phyloP scores from a whole-genome alignment of 768 basidiomycete species.

The Xerocomellus chrysenteron region DNA sequence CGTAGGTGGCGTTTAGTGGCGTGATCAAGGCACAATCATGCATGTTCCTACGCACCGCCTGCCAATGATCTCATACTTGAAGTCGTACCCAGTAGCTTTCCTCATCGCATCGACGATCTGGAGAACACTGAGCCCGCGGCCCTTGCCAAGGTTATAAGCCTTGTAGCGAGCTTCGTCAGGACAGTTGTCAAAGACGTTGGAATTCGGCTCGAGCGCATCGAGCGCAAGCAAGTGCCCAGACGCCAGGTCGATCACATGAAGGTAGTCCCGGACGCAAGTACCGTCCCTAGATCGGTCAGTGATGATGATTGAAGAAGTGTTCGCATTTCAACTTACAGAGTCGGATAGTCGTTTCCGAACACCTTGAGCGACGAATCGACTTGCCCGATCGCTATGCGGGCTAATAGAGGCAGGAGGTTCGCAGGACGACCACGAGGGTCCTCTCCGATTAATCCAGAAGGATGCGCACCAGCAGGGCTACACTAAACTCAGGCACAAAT shows the following conservation, averaged over 20 bases:
- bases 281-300: constrained; percentile 62
- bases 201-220: constrained; percentile 68
- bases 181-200: constrained; percentile 54
- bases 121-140: constrained; percentile 87
- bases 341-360: constrained; percentile 97
- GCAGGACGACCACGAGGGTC: constrained; percentile 95
- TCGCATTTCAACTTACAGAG: constrained; percentile 54
- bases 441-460: constrained; percentile 92
- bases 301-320: too few relatives aligned
- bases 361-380: constrained; percentile 72
- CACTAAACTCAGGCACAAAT: constrained; percentile 1
- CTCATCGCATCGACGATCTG: constrained; percentile 95
- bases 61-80: constrained; percentile 85
- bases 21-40: background rate
- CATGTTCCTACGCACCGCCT: constrained; percentile 61
- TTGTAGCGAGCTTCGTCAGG: constrained; percentile 66
- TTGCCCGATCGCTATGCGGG: constrained; percentile 92
- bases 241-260: constrained; percentile 94
- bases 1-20: constrained; percentile 7
- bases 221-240: constrained; percentile 89
- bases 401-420: constrained; percentile 89
- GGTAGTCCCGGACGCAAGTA: constrained; percentile 95
- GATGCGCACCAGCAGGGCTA: constrained; percentile 97
- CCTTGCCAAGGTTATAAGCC: constrained; percentile 96
- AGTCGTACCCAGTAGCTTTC: constrained; percentile 85